These are phyloP conservation scores for Echites panduratus DNA, from an alignment of 257 asterid genomes.

Conservation along the genomic window DNA sequence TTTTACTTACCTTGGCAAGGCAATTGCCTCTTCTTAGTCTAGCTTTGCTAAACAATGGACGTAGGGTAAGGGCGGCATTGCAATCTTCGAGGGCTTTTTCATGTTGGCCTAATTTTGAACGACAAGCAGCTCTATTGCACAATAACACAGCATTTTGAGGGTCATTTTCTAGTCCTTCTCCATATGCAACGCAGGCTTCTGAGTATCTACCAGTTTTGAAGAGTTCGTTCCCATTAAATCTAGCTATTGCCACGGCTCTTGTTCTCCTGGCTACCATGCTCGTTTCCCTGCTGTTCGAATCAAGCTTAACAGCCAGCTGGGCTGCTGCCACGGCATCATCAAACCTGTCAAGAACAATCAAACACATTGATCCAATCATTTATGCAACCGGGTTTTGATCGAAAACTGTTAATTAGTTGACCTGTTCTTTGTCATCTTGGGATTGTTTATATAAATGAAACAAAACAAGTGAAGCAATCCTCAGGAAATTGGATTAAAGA, in stretches of 20 bases:
- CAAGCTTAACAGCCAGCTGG: slow-evolving; percentile 53
- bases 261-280: slow-evolving; percentile 38
- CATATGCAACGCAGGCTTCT: slow-evolving; percentile 61
- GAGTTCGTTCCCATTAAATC: slow-evolving; percentile 59
- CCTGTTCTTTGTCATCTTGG: not conserved
- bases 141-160: slow-evolving; percentile 53
- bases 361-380: not conserved
- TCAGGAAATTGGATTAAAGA: not conserved
- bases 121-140: slow-evolving; percentile 73
- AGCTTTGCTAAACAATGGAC: slow-evolving; percentile 61
- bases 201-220: slow-evolving; percentile 44
- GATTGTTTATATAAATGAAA: not conserved
- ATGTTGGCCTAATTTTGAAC: slow-evolving; percentile 50
- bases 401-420: not conserved
- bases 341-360: slow-evolving; percentile 30
- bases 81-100: slow-evolving; percentile 70
- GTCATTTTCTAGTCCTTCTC: slow-evolving; percentile 65
- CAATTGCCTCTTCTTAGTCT: slow-evolving; percentile 70
- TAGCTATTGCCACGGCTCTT: slow-evolving; percentile 46
- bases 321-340: slow-evolving; percentile 59
- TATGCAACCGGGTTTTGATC: not conserved
- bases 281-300: slow-evolving; percentile 56
- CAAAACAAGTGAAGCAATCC: not conserved
- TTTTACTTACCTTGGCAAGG: slow-evolving; percentile 46
- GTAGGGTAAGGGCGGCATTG: slow-evolving; percentile 44